These are phyloP conservation scores for Xanthoconium separans DNA, from an alignment of 1,284 basidiomycete genomes.

Conservation along the genomic window DNA sequence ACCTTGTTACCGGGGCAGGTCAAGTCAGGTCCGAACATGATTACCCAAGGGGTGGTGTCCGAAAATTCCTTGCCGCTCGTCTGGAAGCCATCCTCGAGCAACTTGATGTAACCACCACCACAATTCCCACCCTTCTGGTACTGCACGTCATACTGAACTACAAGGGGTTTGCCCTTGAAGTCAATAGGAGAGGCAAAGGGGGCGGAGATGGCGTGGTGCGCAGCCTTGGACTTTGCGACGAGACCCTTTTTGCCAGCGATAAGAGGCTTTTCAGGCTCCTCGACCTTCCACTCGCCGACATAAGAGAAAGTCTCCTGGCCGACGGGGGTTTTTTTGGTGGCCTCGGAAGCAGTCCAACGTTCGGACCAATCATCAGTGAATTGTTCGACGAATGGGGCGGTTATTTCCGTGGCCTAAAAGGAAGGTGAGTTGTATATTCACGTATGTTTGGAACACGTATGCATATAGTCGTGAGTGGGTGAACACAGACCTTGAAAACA, in stretches of 20 bases:
- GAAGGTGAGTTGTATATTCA: conserved; percentile 8
- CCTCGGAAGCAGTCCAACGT: conserved; percentile 95
- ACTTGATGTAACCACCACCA: conserved; percentile 98
- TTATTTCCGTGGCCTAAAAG: conserved; percentile 72
- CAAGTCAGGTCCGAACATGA: conserved; percentile 93
- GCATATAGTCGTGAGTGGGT: not conserved
- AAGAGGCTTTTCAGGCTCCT: conserved; percentile 76
- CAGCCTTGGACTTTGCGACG: conserved; percentile 90
- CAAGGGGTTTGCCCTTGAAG: conserved; percentile 86
- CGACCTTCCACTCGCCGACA: conserved; percentile 96
- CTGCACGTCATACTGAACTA: conserved; percentile 99
- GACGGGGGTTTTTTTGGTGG: conserved; percentile 95
- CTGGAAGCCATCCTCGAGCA: conserved; percentile 91
- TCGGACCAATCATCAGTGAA: conserved; percentile 90
- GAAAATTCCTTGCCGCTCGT: conserved; percentile 91
- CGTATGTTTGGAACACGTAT: conserved; percentile 8
- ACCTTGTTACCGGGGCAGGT: conserved; percentile 88
- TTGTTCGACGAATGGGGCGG: conserved; percentile 97
- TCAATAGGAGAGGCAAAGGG: conserved; percentile 80
- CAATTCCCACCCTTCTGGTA: conserved; percentile 99
- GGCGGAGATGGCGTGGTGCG: conserved; percentile 97
- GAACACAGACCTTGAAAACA: conserved; percentile 59
- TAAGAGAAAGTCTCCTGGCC: conserved; percentile 95
- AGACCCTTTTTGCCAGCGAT: conserved; percentile 86
- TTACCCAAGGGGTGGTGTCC: conserved; percentile 96